Conservation (phyloP, 495 filamentous ascomycete genomes). For the Jackrogersella multiformis region DNA sequence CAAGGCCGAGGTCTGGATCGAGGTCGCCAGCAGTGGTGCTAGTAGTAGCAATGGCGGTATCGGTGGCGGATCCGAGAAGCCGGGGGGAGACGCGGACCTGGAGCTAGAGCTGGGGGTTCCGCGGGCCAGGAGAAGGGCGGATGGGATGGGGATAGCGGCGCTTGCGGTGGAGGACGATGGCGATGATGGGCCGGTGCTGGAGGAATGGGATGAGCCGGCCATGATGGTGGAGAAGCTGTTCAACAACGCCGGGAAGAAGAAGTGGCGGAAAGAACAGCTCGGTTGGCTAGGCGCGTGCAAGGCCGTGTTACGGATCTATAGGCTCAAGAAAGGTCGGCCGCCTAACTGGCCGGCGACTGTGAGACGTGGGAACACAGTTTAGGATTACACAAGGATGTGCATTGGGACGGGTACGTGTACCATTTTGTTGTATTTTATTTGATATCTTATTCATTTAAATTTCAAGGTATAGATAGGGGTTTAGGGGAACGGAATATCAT, state of each 20-base stretch:
- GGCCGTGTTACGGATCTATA: slow-evolving; percentile 38
- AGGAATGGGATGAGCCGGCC: slow-evolving; percentile 34
- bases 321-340: slow-evolving; percentile 39
- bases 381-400: background rate
- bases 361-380: slow-evolving; percentile 22
- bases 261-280: slow-evolving; percentile 52
- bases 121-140: background rate
- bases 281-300: slow-evolving; percentile 53
- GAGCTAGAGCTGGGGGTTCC: background rate
- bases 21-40: slow-evolving; percentile 36
- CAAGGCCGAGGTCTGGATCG: slow-evolving; percentile 57
- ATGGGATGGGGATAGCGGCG: slow-evolving; percentile 3
- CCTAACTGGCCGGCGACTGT: slow-evolving; percentile 14
- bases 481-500: background rate
- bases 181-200: slow-evolving; percentile 13
- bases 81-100: background rate
- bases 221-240: slow-evolving; percentile 50
- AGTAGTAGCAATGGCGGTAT: too few relatives aligned
- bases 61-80: slow-evolving; percentile 11
- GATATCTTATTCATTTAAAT: too few relatives aligned
- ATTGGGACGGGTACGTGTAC: background rate
- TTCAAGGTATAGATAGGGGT: background rate
- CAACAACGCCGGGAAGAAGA: slow-evolving; percentile 42
- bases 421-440: background rate
- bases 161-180: too few relatives aligned